Evolutionary conservation across 2,329 filamentous ascomycete species (phyloP).

Genomic region (Sclerotinia subarctica): DNA sequence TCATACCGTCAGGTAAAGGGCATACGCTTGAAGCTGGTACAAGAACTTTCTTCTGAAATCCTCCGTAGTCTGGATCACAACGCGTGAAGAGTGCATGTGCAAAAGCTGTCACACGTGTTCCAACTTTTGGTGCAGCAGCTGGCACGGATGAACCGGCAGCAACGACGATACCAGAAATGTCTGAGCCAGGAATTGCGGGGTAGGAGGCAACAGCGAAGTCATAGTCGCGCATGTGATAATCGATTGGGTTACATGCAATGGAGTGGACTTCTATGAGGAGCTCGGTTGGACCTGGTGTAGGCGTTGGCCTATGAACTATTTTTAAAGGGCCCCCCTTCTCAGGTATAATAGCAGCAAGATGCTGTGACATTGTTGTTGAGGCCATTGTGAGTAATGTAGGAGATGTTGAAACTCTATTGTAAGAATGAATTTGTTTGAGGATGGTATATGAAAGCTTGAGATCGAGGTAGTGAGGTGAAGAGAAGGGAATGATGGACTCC

Average conservation of each 20-base stretch:
- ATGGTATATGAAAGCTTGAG: background rate
- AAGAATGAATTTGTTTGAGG: background rate
- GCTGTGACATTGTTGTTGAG: background rate
- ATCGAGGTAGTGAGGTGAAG: background rate
- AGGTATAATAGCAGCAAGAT: slow-evolving; percentile 12
- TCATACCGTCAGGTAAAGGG: slow-evolving; percentile 35
- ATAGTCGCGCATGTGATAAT: slow-evolving; percentile 37
- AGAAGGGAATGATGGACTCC: background rate
- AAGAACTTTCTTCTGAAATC: slow-evolving; percentile 37
- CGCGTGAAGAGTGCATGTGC: slow-evolving; percentile 23
- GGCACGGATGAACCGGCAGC: slow-evolving; percentile 23
- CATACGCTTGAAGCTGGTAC: slow-evolving; percentile 27
- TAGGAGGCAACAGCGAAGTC: slow-evolving; percentile 35
- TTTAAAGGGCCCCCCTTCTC: background rate
- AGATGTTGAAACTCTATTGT: background rate
- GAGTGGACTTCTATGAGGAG: slow-evolving; percentile 43
- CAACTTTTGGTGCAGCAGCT: slow-evolving; percentile 17
- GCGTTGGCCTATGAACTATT: slow-evolving; percentile 32
- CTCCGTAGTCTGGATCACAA: slow-evolving; percentile 28
- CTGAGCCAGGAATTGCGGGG: slow-evolving; percentile 28
- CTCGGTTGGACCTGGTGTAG: slow-evolving; percentile 41
- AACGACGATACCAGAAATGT: slow-evolving; percentile 25
- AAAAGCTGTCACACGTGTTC: slow-evolving; percentile 39
- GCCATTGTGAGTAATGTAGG: background rate
- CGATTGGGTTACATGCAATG: slow-evolving; percentile 44